These are phyloP conservation scores for Ogataea salicorniae DNA, from an alignment of 805 yeast species.

Conservation along the genomic window DNA sequence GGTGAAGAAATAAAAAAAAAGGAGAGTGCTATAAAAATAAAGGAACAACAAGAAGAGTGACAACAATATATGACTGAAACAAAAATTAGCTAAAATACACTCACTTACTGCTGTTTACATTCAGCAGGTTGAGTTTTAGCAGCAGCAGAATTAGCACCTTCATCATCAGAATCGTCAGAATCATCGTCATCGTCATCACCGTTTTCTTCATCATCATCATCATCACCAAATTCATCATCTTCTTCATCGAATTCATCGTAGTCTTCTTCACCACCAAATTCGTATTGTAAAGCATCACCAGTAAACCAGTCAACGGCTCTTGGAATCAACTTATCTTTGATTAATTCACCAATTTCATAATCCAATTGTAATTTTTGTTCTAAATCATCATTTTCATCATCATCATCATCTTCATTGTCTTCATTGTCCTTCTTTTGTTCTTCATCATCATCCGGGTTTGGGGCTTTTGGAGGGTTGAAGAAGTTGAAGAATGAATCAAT, in stretches of 20 bases:
- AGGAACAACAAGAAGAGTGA: too few relatives aligned
- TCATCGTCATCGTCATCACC: slow-evolving; percentile 40
- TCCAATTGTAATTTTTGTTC: slow-evolving; percentile 86
- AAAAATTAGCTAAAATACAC: not conserved
- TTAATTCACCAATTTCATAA: slow-evolving; percentile 92
- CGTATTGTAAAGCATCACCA: slow-evolving; percentile 87
- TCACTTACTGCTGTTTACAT: slow-evolving; percentile 63
- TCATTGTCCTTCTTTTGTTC: slow-evolving; percentile 51
- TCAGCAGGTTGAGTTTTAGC: slow-evolving; percentile 65
- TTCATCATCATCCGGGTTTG: slow-evolving; percentile 40
- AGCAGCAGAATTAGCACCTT: slow-evolving; percentile 30
- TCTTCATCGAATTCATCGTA: slow-evolving; percentile 59
- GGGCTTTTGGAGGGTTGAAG: slow-evolving; percentile 87
- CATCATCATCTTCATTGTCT: slow-evolving; percentile 39
- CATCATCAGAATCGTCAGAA: slow-evolving; percentile 30
- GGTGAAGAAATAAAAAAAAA: too few relatives aligned
- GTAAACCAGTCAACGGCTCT: slow-evolving; percentile 99
- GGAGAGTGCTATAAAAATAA: too few relatives aligned
- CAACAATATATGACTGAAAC: too few relatives aligned
- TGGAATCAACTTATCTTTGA: slow-evolving; percentile 92
- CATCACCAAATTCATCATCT: slow-evolving; percentile 57
- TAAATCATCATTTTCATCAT: slow-evolving; percentile 64
- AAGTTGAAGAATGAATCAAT: slow-evolving; percentile 92
- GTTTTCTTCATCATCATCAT: slow-evolving; percentile 58
- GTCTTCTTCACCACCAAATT: slow-evolving; percentile 45